Base-by-base conservation (phyloP, 306 rosid species). In the Cicer yamashitae region DNA sequence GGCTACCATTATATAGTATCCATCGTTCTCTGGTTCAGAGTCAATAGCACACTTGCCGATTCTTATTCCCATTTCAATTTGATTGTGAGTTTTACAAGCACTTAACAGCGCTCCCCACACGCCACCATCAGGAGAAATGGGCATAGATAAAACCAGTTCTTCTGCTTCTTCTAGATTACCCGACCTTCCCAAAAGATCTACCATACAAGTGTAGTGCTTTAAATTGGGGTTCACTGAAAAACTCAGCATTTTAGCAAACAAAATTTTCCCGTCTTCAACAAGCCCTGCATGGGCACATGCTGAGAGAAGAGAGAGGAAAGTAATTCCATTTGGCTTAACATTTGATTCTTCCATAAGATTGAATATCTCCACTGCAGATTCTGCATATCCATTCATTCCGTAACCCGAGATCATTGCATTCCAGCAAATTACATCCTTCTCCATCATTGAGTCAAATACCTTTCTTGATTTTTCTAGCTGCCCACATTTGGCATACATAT, bases 401-500 rank as follows among this genome's bases (percentile, higher is more conserved):
- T 89, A 89, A 43, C 92, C 87, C 22, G 92, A 90, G 76, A 93
- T 87, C 91, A 89, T 88, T 41, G 80, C 93, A 52, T 89, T 91
- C 93, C 97, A 91, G 46, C 86, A 79, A 76, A 89, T 75, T 10
- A 63, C 83, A 83, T 93, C 96, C 85, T 85, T 86, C 57, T 90
- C 90, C 64, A 70, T 63, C 87, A 85, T 84, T 71, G 86, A 82
- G 79, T 89, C 56, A 63, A 89, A 90, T 76, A 89, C 47, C 47
- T 80, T 45, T 73, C 91, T 84, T 51, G 98, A 83, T 54, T 75
- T 82, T 76, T 85, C 87, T 41, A 90, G 88, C 20, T 83, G 82
- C 65, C 96, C 98, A 46, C 96, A 90, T 87, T 93, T 89, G 8
- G 92, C 90, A 78, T 86, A 93, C 98, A 86, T 93, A 82, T 93